Base-by-base conservation (phyloP, 2,329 filamentous ascomycete genomes). In the Aspergillus hortae region DNA sequence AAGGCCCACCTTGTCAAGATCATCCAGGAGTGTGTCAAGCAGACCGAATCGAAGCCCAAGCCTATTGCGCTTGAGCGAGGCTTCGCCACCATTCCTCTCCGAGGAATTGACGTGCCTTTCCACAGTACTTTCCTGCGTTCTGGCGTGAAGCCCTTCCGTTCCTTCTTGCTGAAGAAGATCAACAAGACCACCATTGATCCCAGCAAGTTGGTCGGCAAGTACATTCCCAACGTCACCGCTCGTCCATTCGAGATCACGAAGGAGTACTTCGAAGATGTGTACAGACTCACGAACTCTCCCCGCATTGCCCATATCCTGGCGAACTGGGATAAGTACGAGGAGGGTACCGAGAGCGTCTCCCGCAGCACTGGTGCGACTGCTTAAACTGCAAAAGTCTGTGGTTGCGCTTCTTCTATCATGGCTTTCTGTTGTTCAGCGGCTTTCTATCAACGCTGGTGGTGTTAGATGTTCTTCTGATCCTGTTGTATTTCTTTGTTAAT, bases 211-310 rank as follows among this genome's bases (percentile, higher is more conserved):
- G 83, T 99, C 61, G 94, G 94, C 67, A 99, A 99, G 77, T 99
- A 99, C 77, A 97, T 99, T 61, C 94, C 94, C 63, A 99, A 99
- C 75, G 95, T 99, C 61, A 99, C 94, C 51, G 94, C 94, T 53
- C 87, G 87, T 75, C 94, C 94, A 14, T 99, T 99, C 71, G 90
- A 91, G 72, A 80, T 99, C 60, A 95, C 91, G 50, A 95, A 92
- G 82, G 94, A 97, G 78, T 99, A 99, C 78, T 99, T 99, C 75
- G 92, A 99, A 81, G 94, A 97, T 68, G 95, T 99, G 46, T 97
- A 97, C 78, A 85, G 85, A 65, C 77, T 99, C 70, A 99, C 94
- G 49, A 96, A 95, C 77, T 83, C 79, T 17, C 84, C 84, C 42
- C 78, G 75, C 38, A 75, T 79, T 57, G 76, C 74, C 30, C 70